Conservation (phyloP, 805 yeast genomes). For the Saccharomycopsis sp. region DNA sequence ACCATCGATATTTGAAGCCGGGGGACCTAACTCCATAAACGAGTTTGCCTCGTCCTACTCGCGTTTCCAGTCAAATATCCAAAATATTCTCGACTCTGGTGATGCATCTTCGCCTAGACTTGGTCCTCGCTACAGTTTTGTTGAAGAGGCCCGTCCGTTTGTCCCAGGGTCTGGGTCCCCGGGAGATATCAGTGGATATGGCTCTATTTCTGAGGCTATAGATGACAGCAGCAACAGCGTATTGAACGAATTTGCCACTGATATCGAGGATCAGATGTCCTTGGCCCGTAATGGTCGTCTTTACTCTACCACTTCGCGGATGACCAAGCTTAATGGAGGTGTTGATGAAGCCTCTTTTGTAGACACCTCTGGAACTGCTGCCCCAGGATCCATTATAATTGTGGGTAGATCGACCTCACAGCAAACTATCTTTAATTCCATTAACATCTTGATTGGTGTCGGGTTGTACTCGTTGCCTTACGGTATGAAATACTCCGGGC, state of each 20-base stretch:
- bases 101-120: background rate
- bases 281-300: slow-evolving; percentile 7
- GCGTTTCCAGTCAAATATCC: slow-evolving; percentile 15
- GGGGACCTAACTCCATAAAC: slow-evolving; percentile 33
- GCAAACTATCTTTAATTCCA: slow-evolving; percentile 72
- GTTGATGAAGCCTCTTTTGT: background rate
- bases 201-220: background rate
- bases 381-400: slow-evolving; percentile 10
- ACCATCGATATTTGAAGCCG: slow-evolving; percentile 31
- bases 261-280: slow-evolving; percentile 10
- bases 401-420: slow-evolving; percentile 52
- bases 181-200: background rate
- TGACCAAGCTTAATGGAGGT: slow-evolving; percentile 6
- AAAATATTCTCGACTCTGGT: slow-evolving; percentile 16
- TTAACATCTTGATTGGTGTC: slow-evolving; percentile 69
- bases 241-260: slow-evolving; percentile 11
- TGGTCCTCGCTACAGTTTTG: slow-evolving; percentile 12
- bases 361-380: slow-evolving; percentile 4
- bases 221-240: slow-evolving; percentile 3
- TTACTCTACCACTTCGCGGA: slow-evolving; percentile 12
- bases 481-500: slow-evolving; percentile 63
- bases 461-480: slow-evolving; percentile 70
- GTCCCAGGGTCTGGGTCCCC: background rate
- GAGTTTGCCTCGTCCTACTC: slow-evolving; percentile 31
- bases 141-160: slow-evolving; percentile 1